Evolutionary conservation across 495 filamentous ascomycete genomes (phyloP).

Genomic region (Trichoderma virens): DNA sequence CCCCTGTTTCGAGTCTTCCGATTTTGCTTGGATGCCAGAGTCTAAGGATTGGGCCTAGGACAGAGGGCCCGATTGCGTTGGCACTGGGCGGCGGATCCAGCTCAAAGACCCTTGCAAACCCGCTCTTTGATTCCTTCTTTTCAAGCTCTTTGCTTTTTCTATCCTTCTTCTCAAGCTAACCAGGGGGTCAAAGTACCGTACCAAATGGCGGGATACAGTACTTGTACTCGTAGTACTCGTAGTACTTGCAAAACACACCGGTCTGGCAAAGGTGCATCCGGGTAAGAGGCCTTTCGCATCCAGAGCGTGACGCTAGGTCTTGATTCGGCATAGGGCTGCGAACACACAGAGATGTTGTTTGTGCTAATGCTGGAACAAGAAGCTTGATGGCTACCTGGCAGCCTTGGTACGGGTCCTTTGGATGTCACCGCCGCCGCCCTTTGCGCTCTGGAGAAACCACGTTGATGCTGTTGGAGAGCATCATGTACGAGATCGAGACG

Average conservation of each 20-base stretch:
- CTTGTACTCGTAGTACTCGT: background rate
- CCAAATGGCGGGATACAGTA: background rate
- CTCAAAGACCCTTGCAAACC: background rate
- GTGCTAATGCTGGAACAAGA: background rate
- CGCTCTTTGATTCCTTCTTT: background rate
- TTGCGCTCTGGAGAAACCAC: background rate
- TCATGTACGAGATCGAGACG: too few species aligned
- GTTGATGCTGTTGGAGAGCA: too few species aligned
- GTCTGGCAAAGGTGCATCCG: background rate
- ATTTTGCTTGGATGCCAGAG: too few species aligned
- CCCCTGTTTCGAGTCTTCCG: background rate
- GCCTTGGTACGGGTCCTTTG: background rate
- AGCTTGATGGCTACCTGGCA: background rate
- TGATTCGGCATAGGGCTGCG: background rate
- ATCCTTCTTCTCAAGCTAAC: background rate
- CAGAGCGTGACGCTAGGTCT: conserved; percentile 2
- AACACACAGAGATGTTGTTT: background rate
- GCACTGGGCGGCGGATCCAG: background rate
- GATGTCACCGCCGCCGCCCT: background rate
- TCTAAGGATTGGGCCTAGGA: too few species aligned
- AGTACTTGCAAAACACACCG: background rate
- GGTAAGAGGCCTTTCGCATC: background rate
- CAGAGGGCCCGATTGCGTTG: background rate
- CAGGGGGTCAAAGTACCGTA: background rate
- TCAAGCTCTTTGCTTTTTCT: background rate